Evolutionary conservation across 257 asterid genomes (phyloP).

Genomic region (Petunia axillaris): DNA sequence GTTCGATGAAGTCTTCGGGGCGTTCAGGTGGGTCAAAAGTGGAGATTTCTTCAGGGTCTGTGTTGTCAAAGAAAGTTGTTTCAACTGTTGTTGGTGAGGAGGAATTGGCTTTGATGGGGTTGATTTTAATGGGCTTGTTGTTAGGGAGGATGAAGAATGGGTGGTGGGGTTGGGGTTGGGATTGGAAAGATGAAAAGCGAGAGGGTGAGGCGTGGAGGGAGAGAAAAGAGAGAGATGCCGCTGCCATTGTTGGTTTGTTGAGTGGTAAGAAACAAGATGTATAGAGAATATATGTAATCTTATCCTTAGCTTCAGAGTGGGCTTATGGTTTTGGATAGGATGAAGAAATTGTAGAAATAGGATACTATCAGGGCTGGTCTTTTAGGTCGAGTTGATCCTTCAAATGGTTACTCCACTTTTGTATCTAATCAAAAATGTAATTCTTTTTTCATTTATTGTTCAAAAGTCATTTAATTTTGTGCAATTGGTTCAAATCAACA

Average conservation of each 20-base stretch:
- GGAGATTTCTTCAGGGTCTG: conserved; percentile 55
- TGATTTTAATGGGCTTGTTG: conserved; percentile 20
- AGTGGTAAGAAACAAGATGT: background rate
- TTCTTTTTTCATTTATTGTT: no score
- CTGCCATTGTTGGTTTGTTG: conserved; percentile 13
- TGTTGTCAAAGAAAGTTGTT: conserved; percentile 47
- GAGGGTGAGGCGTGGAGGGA: conserved; percentile 34
- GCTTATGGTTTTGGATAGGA: no score
- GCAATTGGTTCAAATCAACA: no score
- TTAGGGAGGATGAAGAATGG: conserved; percentile 27
- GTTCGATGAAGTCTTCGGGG: conserved; percentile 63
- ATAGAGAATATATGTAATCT: background rate
- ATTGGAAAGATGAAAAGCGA: conserved; percentile 35
- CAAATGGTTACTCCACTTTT: no score
- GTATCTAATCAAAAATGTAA: no score
- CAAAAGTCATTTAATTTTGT: no score
- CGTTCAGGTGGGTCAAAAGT: conserved; percentile 64
- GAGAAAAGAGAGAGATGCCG: conserved; percentile 48
- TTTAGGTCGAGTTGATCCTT: no score
- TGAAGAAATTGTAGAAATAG: no score
- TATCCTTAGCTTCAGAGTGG: background rate
- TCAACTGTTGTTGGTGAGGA: conserved; percentile 35
- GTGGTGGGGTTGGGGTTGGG: conserved; percentile 32
- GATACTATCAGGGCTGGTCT: no score
- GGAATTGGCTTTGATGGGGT: conserved; percentile 40